Conservation (phyloP, 139 green algal species). For the Yamagishiella unicocca region DNA sequence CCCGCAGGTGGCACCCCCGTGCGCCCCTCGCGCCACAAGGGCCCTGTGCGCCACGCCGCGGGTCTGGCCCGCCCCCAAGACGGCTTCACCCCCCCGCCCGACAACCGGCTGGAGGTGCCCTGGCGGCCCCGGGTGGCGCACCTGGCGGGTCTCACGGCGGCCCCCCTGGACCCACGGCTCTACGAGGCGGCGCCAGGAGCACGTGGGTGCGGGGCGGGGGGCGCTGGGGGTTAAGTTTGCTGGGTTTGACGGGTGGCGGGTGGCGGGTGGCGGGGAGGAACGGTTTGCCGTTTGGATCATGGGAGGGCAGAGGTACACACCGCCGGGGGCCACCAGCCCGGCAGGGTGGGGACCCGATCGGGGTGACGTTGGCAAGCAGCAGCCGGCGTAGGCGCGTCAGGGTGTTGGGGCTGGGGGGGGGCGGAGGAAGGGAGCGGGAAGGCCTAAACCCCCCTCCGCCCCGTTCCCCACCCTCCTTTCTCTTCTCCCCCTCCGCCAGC, state of each 20-base stretch:
- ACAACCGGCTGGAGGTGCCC: conserved; percentile 73
- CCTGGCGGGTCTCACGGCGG: conserved; percentile 37
- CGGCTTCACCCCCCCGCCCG: conserved; percentile 62
- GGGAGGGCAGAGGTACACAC: too few relatives aligned
- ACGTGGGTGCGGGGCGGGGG: conserved; percentile 1
- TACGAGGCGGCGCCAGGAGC: background rate
- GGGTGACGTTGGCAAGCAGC: too few relatives aligned
- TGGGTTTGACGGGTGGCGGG: too few relatives aligned
- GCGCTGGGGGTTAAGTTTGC: too few relatives aligned
- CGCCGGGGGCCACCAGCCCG: too few relatives aligned
- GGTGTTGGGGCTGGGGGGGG: too few relatives aligned
- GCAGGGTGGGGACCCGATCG: too few relatives aligned
- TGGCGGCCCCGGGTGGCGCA: conserved; percentile 59
- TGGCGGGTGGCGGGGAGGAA: too few relatives aligned
- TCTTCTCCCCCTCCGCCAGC: background rate
- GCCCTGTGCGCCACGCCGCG: conserved; percentile 27
- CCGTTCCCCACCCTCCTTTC: background rate
- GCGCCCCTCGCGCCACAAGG: background rate
- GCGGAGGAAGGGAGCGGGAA: too few relatives aligned
- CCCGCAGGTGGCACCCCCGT: conserved; percentile 12
- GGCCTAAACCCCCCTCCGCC: background rate
- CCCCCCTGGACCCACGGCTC: background rate
- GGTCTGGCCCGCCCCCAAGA: conserved; percentile 70
- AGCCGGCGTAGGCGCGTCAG: too few relatives aligned
- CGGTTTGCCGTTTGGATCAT: too few relatives aligned